Evolutionary conservation across 495 filamentous ascomycete species (phyloP).

Genomic region (Penicilliopsis zonata): DNA sequence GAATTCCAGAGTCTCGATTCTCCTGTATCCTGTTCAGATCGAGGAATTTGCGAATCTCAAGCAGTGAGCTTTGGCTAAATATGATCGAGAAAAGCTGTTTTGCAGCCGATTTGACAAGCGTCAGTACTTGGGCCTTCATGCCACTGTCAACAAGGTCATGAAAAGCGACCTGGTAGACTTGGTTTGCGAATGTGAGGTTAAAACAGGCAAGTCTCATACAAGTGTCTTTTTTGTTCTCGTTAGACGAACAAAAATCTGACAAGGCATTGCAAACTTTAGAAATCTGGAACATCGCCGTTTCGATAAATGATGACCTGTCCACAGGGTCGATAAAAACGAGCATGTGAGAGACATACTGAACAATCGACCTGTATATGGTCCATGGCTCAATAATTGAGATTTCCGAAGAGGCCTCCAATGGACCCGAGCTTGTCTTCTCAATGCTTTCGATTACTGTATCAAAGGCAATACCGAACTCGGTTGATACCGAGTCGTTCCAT

Average conservation of each 20-base stretch:
- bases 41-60: slow-evolving; percentile 46
- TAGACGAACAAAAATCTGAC: slow-evolving; percentile 9
- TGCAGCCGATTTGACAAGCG: slow-evolving; percentile 18
- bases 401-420: slow-evolving; percentile 1
- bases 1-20: slow-evolving; percentile 54
- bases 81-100: slow-evolving; percentile 28
- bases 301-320: slow-evolving; percentile 30
- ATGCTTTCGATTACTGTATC: slow-evolving; percentile 34
- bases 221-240: slow-evolving; percentile 7
- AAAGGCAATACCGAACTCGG: slow-evolving; percentile 50
- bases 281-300: slow-evolving; percentile 16
- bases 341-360: slow-evolving; percentile 35
- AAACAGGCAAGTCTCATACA: slow-evolving; percentile 18
- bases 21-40: slow-evolving; percentile 42
- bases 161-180: slow-evolving; percentile 27
- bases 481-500: slow-evolving; percentile 60
- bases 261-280: slow-evolving; percentile 17
- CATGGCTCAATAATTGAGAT: neutral
- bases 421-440: slow-evolving; percentile 5
- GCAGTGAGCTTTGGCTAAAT: slow-evolving; percentile 24
- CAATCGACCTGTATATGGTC: slow-evolving; percentile 19
- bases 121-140: slow-evolving; percentile 11
- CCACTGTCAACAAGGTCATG: slow-evolving; percentile 19
- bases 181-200: slow-evolving; percentile 27
- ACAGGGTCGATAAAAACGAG: slow-evolving; percentile 42